Evolutionary conservation across 2,329 filamentous ascomycete genomes (phyloP), one percentile per base, ranked within the genome.

Genomic region (Botryotinia calthae): DNA sequence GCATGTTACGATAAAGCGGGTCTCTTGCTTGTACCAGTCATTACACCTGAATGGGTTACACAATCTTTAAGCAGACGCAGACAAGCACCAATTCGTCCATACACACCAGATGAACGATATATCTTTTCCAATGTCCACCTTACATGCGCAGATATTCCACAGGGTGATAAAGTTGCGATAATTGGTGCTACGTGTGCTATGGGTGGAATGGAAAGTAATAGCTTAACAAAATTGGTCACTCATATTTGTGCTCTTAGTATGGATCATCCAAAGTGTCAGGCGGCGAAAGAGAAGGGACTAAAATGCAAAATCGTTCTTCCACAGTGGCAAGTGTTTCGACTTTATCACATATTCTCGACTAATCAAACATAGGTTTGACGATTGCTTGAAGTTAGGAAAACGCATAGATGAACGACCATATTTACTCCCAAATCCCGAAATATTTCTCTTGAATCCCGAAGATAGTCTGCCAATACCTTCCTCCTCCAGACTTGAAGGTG

Each of bases 341-440:
- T 25, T 25, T 42, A 14, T 8, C 10, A n/a, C 31, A 31, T n/a
- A 28, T 48, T 4, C 44, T 61, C 61, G 74, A 67, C 78, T 82
- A 75, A 81, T 72, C n/a, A 42, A 51, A 18, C 37, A 54, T 75
- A 95, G 93, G 94, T 98, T 99, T 80, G 95, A 98, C 78, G 95
- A 98, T 81, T 99, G 96, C 82, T 88, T 99, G 77, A 96, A 93
- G 82, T 88, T 99, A 42, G 95, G 95, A 67, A 95, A 94, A 82
- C 90, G 93, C 73, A 98, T 99, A 77, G 92, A 93, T 77, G 96
- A 99, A 81, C 84, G 86, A 10, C 96, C 96, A 0, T 99, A 99
- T 80, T 84, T 89, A 31, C 86, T 98, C 1, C 96, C 96, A 1
- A 86, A 98, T 76, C 93, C 96, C 1, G 93, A 97, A 76, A 92